Evolutionary conservation across 192 early-diverging fungal genomes (phyloP).

Genomic region (Backusella westeae): DNA sequence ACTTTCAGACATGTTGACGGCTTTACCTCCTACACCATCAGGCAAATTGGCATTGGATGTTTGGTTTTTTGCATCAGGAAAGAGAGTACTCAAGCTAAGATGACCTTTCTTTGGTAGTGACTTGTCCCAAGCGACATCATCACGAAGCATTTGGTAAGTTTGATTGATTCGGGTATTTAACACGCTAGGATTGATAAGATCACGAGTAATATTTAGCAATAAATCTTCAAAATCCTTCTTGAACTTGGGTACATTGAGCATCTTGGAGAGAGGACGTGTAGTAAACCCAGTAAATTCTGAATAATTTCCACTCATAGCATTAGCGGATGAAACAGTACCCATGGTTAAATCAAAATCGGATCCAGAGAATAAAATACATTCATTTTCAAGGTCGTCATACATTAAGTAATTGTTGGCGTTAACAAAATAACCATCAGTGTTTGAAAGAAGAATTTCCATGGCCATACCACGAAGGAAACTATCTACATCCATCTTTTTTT

Average conservation of each 20-base stretch:
- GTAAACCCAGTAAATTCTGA: not conserved
- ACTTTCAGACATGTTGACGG: no score
- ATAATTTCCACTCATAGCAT: not conserved
- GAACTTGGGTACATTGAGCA: not conserved
- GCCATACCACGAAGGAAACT: conserved; percentile 23
- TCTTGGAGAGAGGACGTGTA: not conserved
- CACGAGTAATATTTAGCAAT: not conserved
- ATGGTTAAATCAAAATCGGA: conserved; percentile 5
- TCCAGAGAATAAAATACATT: not conserved
- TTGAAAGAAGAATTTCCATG: conserved; percentile 13
- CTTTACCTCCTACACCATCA: no score
- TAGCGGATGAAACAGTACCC: not conserved
- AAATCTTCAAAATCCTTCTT: not conserved
- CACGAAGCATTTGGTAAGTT: not conserved
- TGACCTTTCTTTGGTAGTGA: not conserved
- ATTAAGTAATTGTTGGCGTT: conserved; percentile 20
- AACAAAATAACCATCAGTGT: conserved; percentile 16
- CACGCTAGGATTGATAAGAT: not conserved
- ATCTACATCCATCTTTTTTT: conserved; percentile 7
- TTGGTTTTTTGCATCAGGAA: no score
- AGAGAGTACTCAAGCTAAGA: no score
- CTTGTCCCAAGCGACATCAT: conserved; percentile 16
- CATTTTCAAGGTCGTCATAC: conserved; percentile 11
- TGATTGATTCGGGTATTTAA: not conserved
- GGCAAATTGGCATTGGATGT: no score